phyloP scores from a whole-genome alignment of 345 rosid species.

The Euphorbia pulcherrima region DNA sequence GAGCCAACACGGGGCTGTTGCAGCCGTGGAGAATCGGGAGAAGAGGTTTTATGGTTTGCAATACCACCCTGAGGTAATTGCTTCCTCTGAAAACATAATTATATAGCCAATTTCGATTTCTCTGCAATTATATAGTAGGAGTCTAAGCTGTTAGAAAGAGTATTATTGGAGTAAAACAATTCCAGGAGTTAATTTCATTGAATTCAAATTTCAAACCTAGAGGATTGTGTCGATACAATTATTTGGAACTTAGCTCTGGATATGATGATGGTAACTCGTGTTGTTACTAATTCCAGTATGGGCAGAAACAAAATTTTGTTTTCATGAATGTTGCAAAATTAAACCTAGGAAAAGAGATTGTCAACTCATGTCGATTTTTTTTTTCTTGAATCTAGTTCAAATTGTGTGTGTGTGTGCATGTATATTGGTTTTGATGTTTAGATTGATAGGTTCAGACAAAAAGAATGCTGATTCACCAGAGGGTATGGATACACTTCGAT shows the following conservation, averaged over 20 bases:
- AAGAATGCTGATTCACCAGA: constrained; percentile 47
- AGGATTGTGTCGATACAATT: background rate
- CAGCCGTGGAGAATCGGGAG: constrained; percentile 59
- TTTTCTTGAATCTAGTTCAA: background rate
- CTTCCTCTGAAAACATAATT: background rate
- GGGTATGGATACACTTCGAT: constrained; percentile 79
- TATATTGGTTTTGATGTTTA: too few relatives aligned
- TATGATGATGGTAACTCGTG: background rate
- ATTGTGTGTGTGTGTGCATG: background rate
- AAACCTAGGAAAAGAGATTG: background rate
- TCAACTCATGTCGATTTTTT: background rate
- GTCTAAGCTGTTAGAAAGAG: background rate
- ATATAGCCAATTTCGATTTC: too few relatives aligned
- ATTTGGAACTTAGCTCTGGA: background rate
- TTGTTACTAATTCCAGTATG: background rate
- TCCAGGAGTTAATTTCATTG: background rate
- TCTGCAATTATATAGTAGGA: background rate
- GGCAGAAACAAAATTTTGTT: background rate
- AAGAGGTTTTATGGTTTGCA: constrained; percentile 82
- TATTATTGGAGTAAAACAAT: background rate
- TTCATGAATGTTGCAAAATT: background rate
- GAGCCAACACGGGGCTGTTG: constrained; percentile 77
- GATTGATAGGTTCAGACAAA: background rate
- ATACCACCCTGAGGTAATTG: constrained; percentile 86
- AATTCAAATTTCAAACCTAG: background rate